Percentiles rank a stretch among this genome's conserved stretches.
These are phyloP conservation scores for Clonostachys chloroleuca DNA, from an alignment of 2,329 filamentous ascomycete genomes.

Conservation along the genomic window DNA sequence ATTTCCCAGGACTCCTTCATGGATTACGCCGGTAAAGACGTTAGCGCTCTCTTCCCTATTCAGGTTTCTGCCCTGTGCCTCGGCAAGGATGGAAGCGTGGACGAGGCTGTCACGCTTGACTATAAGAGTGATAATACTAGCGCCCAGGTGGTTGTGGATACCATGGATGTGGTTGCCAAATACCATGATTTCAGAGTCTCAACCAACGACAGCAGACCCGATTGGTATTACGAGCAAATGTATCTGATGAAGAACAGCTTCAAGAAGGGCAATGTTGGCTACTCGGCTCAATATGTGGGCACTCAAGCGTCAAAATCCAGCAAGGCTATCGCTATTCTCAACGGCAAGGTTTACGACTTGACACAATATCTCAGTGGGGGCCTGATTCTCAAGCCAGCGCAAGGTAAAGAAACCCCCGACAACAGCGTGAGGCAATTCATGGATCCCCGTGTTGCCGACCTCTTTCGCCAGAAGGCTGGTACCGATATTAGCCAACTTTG, in stretches of 20 bases:
- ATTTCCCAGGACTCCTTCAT: slow-evolving; percentile 57
- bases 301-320: slow-evolving; percentile 59
- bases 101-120: slow-evolving; percentile 75
- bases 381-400: slow-evolving; percentile 41
- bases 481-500: slow-evolving; percentile 80
- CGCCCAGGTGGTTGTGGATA: slow-evolving; percentile 58
- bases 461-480: slow-evolving; percentile 76
- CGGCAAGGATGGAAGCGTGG: slow-evolving; percentile 61
- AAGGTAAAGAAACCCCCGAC: slow-evolving; percentile 28
- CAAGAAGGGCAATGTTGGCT: slow-evolving; percentile 85
- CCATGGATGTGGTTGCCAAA: slow-evolving; percentile 65
- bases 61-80: slow-evolving; percentile 91
- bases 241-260: slow-evolving; percentile 70
- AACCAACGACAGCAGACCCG: slow-evolving; percentile 74
- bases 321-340: slow-evolving; percentile 72
- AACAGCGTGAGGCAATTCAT: slow-evolving; percentile 71
- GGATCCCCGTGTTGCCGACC: slow-evolving; percentile 64
- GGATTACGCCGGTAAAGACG: slow-evolving; percentile 82
- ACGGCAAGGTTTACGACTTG: slow-evolving; percentile 81
- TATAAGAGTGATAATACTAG: slow-evolving; percentile 77
- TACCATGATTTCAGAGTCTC: slow-evolving; percentile 94
- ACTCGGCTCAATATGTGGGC: slow-evolving; percentile 70
- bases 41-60: slow-evolving; percentile 85
- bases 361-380: slow-evolving; percentile 79
- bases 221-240: slow-evolving; percentile 94